phyloP scores from a whole-genome alignment of 176 grass and related monocot genomes.

The Eleusine coracana region DNA sequence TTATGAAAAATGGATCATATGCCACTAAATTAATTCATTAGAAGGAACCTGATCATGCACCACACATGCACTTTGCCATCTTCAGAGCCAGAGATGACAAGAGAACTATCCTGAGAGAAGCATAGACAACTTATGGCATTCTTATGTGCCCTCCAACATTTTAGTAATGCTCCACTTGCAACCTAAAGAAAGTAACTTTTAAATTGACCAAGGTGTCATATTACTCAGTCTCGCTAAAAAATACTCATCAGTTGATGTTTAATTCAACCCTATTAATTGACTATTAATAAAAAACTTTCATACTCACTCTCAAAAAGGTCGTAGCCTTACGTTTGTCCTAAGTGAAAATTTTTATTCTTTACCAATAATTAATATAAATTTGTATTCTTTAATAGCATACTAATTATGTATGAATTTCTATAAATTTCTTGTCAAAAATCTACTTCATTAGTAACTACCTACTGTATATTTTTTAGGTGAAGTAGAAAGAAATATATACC shows the following conservation, averaged over 20 bases:
- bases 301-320: not conserved
- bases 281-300: not conserved
- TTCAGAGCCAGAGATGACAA: constrained; percentile 44
- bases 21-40: not conserved
- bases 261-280: not conserved
- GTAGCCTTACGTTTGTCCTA: no score
- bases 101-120: constrained; percentile 41
- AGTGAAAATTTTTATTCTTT: no score
- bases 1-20: not conserved
- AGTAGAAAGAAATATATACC: not conserved
- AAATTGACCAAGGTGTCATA: not conserved
- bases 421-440: not conserved
- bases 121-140: constrained; percentile 37
- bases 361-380: no score
- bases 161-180: constrained; percentile 43
- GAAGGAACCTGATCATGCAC: constrained; percentile 43
- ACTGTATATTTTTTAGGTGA: no score
- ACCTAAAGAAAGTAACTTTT: constrained; percentile 7
- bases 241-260: not conserved
- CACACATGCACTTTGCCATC: constrained; percentile 36
- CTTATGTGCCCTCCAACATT: constrained; percentile 39
- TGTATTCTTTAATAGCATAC: no score
- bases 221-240: not conserved
- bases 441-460: not conserved
- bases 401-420: no score